A percentile compares a stretch with the other conserved stretches of the same genome.
phyloP scores from a whole-genome alignment of 2,329 filamentous ascomycete species.

The Cadophora sp. region DNA sequence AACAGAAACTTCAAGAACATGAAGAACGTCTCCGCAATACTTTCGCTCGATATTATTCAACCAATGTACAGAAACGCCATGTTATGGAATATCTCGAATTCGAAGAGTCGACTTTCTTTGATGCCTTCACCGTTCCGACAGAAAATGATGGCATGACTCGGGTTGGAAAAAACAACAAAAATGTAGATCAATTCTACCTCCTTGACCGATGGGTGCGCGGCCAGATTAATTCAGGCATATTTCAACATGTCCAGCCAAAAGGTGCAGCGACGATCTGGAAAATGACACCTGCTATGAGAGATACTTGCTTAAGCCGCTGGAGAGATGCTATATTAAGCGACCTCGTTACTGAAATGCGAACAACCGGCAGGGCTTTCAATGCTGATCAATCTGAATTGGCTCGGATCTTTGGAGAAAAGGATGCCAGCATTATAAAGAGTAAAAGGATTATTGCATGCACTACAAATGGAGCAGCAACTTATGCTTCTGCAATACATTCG shows the following conservation, averaged over 20 bases:
- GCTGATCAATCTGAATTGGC: conserved; percentile 49
- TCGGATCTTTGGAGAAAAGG: conserved; percentile 51
- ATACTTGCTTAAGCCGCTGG: conserved; percentile 51
- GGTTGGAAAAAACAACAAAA: conserved; percentile 55
- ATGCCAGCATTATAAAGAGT: conserved; percentile 52
- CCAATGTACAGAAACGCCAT: conserved; percentile 32
- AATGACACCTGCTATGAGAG: conserved; percentile 50
- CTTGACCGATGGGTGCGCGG: conserved; percentile 59
- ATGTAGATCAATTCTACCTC: conserved; percentile 56
- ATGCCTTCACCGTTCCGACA: conserved; percentile 61
- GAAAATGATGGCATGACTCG: conserved; percentile 52
- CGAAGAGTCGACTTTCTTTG: conserved; percentile 57
- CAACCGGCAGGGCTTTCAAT: conserved; percentile 51
- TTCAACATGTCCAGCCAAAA: conserved; percentile 45
- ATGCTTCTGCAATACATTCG: conserved; percentile 58
- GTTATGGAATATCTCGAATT: conserved; percentile 58
- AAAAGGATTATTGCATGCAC: conserved; percentile 74
- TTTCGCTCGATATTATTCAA: conserved; percentile 30
- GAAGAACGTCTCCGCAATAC: conserved; percentile 34
- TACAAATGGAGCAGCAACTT: conserved; percentile 72
- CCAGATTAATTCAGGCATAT: conserved; percentile 49
- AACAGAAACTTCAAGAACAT: conserved; percentile 45
- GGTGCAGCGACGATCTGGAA: conserved; percentile 56
- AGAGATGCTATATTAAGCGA: conserved; percentile 55
- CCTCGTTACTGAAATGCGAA: conserved; percentile 49